These are phyloP conservation scores for Polyrhizophydium stewartii DNA, from an alignment of 371 early-diverging fungal genomes.

Conservation along the genomic window DNA sequence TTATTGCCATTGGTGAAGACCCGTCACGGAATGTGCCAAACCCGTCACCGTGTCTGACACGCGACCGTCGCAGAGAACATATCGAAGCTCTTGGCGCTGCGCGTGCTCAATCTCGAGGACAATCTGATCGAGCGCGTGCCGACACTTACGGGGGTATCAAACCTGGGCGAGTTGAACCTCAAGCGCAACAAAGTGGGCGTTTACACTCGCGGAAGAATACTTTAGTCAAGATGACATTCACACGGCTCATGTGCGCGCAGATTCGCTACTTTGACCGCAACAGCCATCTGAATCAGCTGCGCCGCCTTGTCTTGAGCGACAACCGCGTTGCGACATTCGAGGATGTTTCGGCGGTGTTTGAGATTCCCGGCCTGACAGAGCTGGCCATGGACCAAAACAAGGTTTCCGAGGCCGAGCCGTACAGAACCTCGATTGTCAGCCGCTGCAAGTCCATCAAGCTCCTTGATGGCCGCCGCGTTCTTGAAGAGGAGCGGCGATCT, in stretches of 20 bases:
- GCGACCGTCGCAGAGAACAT: conserved; percentile 25
- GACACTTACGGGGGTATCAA: conserved; percentile 8
- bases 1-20: conserved; percentile 25
- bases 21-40: not conserved
- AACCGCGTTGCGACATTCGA: conserved; percentile 27
- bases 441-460: conserved; percentile 19
- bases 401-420: conserved; percentile 17
- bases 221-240: not conserved
- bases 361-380: conserved; percentile 12
- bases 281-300: conserved; percentile 6
- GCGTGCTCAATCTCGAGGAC: conserved; percentile 42
- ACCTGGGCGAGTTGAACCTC: conserved; percentile 36
- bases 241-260: not conserved
- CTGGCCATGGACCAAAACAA: conserved; percentile 29
- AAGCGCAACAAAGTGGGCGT: conserved; percentile 32
- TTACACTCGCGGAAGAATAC: not conserved
- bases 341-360: conserved; percentile 12
- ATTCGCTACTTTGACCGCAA: not conserved
- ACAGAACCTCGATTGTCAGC: conserved; percentile 28
- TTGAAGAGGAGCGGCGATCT: conserved; percentile 33
- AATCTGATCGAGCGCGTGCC: conserved; percentile 25
- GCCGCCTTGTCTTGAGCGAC: conserved; percentile 21
- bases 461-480: conserved; percentile 32
- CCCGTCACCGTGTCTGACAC: not conserved
- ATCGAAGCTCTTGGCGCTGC: conserved; percentile 22